Evolutionary conservation across 805 yeast genomes (phyloP).

Genomic region (Candida namnaoensis): DNA sequence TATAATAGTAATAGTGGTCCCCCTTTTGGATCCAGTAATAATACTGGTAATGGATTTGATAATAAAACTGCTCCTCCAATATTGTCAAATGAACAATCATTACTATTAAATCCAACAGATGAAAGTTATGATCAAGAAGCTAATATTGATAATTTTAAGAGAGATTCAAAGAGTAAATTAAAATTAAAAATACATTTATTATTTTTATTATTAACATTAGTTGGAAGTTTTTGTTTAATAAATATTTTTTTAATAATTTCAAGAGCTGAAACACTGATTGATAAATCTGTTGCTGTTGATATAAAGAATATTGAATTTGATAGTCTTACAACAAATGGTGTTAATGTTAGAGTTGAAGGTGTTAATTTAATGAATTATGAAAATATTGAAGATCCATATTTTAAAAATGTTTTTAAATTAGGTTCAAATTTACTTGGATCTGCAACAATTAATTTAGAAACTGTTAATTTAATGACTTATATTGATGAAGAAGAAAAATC

Average conservation of each 20-base stretch:
- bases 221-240: conserved; percentile 1
- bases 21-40: no score
- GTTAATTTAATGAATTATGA: conserved; percentile 21
- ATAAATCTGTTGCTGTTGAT: conserved; percentile 22
- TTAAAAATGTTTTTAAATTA: conserved; percentile 17
- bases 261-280: conserved; percentile 20
- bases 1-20: no score
- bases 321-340: conserved; percentile 22
- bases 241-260: conserved; percentile 7
- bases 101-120: no score
- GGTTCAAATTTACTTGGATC: conserved; percentile 23
- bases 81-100: no score
- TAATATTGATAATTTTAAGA: no score
- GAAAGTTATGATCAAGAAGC: no score
- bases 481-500: conserved; percentile 5
- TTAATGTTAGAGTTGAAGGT: conserved; percentile 23
- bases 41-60: no score
- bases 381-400: conserved; percentile 18
- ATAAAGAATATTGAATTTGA: conserved; percentile 21
- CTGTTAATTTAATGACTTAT: conserved; percentile 21
- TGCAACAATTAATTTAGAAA: conserved; percentile 20
- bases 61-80: no score
- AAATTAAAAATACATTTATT: neutral
- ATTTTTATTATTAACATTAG: neutral
- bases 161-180: neutral